Percentiles rank a stretch among this genome's conserved stretches.
Conservation (phyloP, 768 basidiomycete genomes). For the Kwoniella dejecticola region DNA sequence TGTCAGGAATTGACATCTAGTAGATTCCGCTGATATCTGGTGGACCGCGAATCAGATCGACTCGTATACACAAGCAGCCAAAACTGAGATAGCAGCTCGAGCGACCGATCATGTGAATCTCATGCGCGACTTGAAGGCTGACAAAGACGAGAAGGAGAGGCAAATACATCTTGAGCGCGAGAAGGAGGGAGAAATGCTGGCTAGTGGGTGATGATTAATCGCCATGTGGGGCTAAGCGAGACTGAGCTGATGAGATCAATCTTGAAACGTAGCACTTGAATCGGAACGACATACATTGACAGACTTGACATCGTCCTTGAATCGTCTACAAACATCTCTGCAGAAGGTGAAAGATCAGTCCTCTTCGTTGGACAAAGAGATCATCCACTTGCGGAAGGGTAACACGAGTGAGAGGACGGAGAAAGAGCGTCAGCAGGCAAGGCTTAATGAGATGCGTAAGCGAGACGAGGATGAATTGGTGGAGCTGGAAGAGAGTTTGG, state of each 20-base stretch:
- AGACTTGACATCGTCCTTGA: constrained; percentile 68
- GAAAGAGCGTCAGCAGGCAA: constrained; percentile 67
- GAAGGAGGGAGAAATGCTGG: constrained; percentile 74
- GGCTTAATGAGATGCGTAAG: constrained; percentile 63
- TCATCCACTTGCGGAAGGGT: constrained; percentile 30
- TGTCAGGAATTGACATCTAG: constrained; percentile 11
- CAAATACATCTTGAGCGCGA: constrained; percentile 76
- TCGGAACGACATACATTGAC: constrained; percentile 41
- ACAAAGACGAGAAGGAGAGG: constrained; percentile 64
- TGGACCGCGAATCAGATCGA: constrained; percentile 39
- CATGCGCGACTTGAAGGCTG: constrained; percentile 67
- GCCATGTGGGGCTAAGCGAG: too few species aligned
- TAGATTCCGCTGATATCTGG: not conserved
- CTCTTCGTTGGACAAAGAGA: constrained; percentile 40
- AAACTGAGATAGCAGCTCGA: constrained; percentile 69
- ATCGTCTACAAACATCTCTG: constrained; percentile 68
- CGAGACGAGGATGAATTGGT: constrained; percentile 63
- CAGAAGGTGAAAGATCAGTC: constrained; percentile 62
- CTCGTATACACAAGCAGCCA: constrained; percentile 71
- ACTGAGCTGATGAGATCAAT: not conserved
- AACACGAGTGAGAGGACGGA: constrained; percentile 59
- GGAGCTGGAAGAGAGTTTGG: constrained; percentile 63
- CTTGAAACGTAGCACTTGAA: constrained; percentile 38
- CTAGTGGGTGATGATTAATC: constrained; percentile 60
- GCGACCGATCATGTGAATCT: constrained; percentile 66